Evolutionary conservation across 1,284 basidiomycete genomes (phyloP).

Genomic region (Marasmius tenuissimus): DNA sequence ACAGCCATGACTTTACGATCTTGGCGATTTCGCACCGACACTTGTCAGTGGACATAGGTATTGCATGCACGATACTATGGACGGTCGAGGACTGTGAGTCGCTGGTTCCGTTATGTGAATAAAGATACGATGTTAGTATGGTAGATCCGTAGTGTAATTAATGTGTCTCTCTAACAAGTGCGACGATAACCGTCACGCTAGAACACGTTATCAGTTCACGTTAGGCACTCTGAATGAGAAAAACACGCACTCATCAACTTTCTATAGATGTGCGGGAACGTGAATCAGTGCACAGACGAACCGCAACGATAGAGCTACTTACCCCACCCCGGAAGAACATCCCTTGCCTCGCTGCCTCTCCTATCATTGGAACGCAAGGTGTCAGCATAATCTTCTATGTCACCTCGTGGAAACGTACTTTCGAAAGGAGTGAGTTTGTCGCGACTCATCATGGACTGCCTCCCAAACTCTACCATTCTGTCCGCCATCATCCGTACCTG

Average conservation of each 20-base stretch:
- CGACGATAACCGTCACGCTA: constrained; percentile 47
- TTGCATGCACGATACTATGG: neutral
- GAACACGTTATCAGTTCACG: constrained; percentile 21
- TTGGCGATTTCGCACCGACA: too few species aligned
- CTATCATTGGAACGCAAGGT: constrained; percentile 29
- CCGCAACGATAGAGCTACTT: constrained; percentile 28
- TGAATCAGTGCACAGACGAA: constrained; percentile 11
- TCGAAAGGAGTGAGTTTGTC: constrained; percentile 70
- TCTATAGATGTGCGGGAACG: constrained; percentile 33
- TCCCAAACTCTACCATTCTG: constrained; percentile 68
- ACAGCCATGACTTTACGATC: too few species aligned
- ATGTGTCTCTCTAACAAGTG: constrained; percentile 38
- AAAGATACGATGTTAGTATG: neutral
- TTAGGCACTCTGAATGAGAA: constrained; percentile 18
- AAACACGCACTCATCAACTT: constrained; percentile 61
- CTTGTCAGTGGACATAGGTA: too few species aligned
- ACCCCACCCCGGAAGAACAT: constrained; percentile 72
- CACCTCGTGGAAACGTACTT: constrained; percentile 38
- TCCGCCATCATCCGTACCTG: constrained; percentile 73
- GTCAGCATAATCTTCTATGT: constrained; percentile 1
- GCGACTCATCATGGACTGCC: constrained; percentile 64
- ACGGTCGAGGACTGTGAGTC: neutral
- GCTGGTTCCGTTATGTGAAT: neutral
- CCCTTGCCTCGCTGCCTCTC: constrained; percentile 60
- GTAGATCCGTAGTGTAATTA: neutral